A percentile compares a stretch with the other conserved stretches of the same genome.
Conservation (phyloP, 2,329 filamentous ascomycete species). For the Blastomyces emzantsi region DNA sequence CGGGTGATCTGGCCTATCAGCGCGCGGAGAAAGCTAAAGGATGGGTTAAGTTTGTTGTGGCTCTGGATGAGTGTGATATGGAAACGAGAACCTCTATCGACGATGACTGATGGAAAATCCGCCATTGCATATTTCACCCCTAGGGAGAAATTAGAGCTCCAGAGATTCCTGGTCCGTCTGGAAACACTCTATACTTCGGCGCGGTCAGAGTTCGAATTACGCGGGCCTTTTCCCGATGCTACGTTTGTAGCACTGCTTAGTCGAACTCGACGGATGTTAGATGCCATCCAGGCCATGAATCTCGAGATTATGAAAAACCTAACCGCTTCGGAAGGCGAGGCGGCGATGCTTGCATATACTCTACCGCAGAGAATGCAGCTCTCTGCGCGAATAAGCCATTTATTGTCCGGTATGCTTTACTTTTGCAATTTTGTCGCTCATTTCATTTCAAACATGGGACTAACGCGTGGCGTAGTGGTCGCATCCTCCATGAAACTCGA, state of each 20-base stretch:
- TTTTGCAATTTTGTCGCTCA: not conserved
- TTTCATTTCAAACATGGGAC: not conserved
- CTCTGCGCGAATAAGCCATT: slow-evolving; percentile 82
- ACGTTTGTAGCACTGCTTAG: slow-evolving; percentile 66
- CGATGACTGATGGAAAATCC: slow-evolving; percentile 53
- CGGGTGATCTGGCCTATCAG: slow-evolving; percentile 90
- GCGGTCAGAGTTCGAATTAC: slow-evolving; percentile 77
- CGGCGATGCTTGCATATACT: slow-evolving; percentile 70
- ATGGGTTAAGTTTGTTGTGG: slow-evolving; percentile 84
- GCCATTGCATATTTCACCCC: slow-evolving; percentile 68
- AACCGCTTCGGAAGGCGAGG: slow-evolving; percentile 67
- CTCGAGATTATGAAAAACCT: slow-evolving; percentile 77
- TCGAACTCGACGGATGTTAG: slow-evolving; percentile 74
- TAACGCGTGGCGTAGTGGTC: slow-evolving; percentile 56
- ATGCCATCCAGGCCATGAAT: slow-evolving; percentile 95
- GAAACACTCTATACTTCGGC: slow-evolving; percentile 65
- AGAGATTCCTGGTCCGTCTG: slow-evolving; percentile 65
- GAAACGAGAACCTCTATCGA: slow-evolving; percentile 81
- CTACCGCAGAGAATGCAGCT: slow-evolving; percentile 68
- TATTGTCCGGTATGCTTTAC: slow-evolving; percentile 49
- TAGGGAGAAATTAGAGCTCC: slow-evolving; percentile 78
- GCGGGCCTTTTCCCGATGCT: slow-evolving; percentile 72
- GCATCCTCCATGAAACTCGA: slow-evolving; percentile 91
- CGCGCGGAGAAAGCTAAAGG: slow-evolving; percentile 76
- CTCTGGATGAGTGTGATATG: slow-evolving; percentile 92